Base-by-base conservation (phyloP, 2,329 filamentous ascomycete genomes). In the Apiospora aurea region DNA sequence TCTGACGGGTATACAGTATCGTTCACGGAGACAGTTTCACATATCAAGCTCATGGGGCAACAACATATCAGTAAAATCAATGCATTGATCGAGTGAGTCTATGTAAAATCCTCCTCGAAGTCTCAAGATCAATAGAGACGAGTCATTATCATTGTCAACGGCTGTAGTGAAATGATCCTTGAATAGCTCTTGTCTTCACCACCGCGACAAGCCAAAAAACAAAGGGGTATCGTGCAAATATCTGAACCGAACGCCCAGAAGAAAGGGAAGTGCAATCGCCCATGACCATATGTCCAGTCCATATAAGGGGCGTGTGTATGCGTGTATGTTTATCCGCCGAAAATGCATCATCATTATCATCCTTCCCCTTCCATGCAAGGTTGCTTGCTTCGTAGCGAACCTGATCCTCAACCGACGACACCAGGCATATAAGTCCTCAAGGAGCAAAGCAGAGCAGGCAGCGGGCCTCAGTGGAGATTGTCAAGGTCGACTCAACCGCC, bases 41-140 rank as follows among this genome's bases (percentile, higher is more conserved):
- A 24, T 24, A 53, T 53, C 13, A 64, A 64, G 57, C 38, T 64
- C 18, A 41, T 38, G 3, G 11, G 10, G n/a, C 10, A 14, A 14
- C 57, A 13, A 21, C 21, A 24, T 41, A 8, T 64, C 57, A 64
- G 57, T 41, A n/a, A 64, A 41, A 13, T 18, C 29, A 41, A 13
- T 64, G 57, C 18, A 64, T 64, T 64, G 57, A 14, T n/a, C 18
- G 34, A 64, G 57, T 41, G 57, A 41, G 34, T 64, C 57, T 64
- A 41, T 24, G 8, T 64, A 64, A 18, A 21, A 38, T 38, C 34
- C 4, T 14, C 57, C 57, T 38, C 34, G 34, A 24, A 34, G 57
- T 5, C 34, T 41, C 57, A 14, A 41, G 34, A 41, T n/a, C 57
- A 11, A 64, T 64, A 26, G 49, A 51, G n/a, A 8, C 49, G 14